phyloP scores from a whole-genome alignment of 768 basidiomycete species.

The Antrodiella citrinella region DNA sequence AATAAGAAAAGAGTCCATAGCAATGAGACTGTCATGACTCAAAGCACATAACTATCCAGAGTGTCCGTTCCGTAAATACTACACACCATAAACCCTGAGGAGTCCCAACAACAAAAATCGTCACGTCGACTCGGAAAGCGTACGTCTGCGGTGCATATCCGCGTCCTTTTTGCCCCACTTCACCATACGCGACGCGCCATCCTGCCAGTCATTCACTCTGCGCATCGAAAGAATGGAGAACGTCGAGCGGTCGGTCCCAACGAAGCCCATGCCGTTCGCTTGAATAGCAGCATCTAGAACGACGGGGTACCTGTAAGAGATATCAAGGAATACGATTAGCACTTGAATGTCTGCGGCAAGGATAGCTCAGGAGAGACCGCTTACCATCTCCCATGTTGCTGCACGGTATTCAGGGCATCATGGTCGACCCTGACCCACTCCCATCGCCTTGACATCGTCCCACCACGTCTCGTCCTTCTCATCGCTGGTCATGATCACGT shows the following conservation, averaged over 20 bases:
- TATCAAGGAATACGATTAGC: too few species aligned
- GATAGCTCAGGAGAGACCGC: neutral
- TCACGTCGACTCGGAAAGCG: neutral
- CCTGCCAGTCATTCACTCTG: slow-evolving; percentile 61
- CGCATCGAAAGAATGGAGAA: slow-evolving; percentile 60
- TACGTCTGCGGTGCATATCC: slow-evolving; percentile 39
- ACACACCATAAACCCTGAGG: too few species aligned
- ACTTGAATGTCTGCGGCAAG: neutral
- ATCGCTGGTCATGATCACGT: slow-evolving; percentile 36
- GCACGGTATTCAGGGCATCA: slow-evolving; percentile 23
- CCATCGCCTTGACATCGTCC: slow-evolving; percentile 24
- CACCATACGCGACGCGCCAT: slow-evolving; percentile 42
- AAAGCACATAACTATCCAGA: too few species aligned
- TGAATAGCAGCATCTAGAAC: slow-evolving; percentile 69
- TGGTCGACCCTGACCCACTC: slow-evolving; percentile 32
- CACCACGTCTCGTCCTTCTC: slow-evolving; percentile 33
- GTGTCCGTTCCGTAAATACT: neutral
- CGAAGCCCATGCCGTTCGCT: slow-evolving; percentile 56
- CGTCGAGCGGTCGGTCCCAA: slow-evolving; percentile 66
- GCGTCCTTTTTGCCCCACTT: slow-evolving; percentile 52
- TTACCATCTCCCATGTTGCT: slow-evolving; percentile 29
- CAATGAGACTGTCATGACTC: neutral
- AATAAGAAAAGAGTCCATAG: neutral
- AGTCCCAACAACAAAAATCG: too few species aligned
- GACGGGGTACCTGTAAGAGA: slow-evolving; percentile 51